Percentiles rank a stretch among this genome's conserved stretches.
These are phyloP conservation scores for Leccinum aurantiacum DNA, from an alignment of 768 basidiomycete species.

Conservation along the genomic window DNA sequence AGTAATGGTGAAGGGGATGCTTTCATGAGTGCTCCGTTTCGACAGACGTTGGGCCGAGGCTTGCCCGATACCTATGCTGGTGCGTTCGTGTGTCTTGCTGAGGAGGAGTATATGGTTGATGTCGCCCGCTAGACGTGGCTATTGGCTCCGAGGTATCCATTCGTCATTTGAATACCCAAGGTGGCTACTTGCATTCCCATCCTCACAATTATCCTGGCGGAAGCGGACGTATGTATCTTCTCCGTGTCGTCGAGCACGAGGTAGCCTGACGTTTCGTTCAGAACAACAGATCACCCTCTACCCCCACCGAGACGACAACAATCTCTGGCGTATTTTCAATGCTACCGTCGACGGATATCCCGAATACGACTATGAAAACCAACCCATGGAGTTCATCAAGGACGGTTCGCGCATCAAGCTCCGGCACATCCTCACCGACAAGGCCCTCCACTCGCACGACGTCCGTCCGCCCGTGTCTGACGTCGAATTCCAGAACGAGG, in stretches of 20 bases:
- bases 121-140: slow-evolving; percentile 61
- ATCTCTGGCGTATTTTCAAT: slow-evolving; percentile 86
- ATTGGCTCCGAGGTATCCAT: slow-evolving; percentile 81
- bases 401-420: slow-evolving; percentile 75
- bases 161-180: slow-evolving; percentile 94
- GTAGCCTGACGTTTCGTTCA: slow-evolving; percentile 31
- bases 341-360: slow-evolving; percentile 50
- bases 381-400: slow-evolving; percentile 62
- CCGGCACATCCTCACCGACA: slow-evolving; percentile 76
- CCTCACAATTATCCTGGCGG: slow-evolving; percentile 86
- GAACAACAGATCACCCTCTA: slow-evolving; percentile 99
- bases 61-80: slow-evolving; percentile 95
- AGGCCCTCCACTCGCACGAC: slow-evolving; percentile 93
- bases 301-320: slow-evolving; percentile 97
- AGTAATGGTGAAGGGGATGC: slow-evolving; percentile 96
- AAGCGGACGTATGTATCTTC: slow-evolving; percentile 68
- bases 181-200: slow-evolving; percentile 98
- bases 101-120: background rate
- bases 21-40: slow-evolving; percentile 99
- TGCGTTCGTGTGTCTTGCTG: slow-evolving; percentile 36
- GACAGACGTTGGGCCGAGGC: slow-evolving; percentile 84
- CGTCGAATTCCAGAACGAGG: slow-evolving; percentile 99
- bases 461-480: slow-evolving; percentile 92
- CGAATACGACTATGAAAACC: slow-evolving; percentile 48
- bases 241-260: background rate